Evolutionary conservation across 2,329 filamentous ascomycete genomes (phyloP), one percentile per base, ranked within the genome.

Genomic region (Neonectria punicea): DNA sequence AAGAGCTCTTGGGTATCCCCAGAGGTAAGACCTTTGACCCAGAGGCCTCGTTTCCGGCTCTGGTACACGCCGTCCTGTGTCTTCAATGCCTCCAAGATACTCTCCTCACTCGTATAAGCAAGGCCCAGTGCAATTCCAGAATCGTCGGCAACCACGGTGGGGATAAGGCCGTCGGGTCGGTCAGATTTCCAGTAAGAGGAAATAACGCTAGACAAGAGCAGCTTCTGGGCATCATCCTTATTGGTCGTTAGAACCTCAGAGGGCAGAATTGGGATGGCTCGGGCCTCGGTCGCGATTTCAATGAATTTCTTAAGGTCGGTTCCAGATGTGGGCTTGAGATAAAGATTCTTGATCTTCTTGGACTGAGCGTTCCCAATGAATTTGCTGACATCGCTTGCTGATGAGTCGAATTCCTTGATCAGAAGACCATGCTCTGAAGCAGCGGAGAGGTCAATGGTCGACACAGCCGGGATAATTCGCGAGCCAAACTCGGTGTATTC

Each of bases 21-120:
- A 58, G 95, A 98, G 9, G 92, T 96, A 57, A 94, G 93, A 6
- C 96, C 96, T 83, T 99, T 99, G 80, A 97, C 92, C 96, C 96
- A 99, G 30, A 99, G 81, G 0, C 96, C 96, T 49, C 96, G 89
- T 84, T 98, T 98, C 57, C 96, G 88, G 82, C 95, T 98, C 81
- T 98, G 94, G 79, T 99, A 99, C 41, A 98, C 95, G 34, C 96
- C 94, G 0, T 84, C 84, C 73, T 86, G 83, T 6, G 93, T 97
- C 74, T 88, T 89, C 66, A 99, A 78, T 41, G 95, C 95, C 81
- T 97, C 95, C 9, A 89, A 85, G 36, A 99, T 89, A 77, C 95
- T 98, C 79, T 97, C 93, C 68, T 92, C 89, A 76, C 93, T 98
- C 80, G 94, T 97, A 84, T 98, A 99, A 18, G 98, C 96, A 69